Evolutionary conservation across 2,329 filamentous ascomycete genomes (phyloP), one percentile per base, ranked within the genome.

Genomic region (Paecilomyces dactylethromorphus): DNA sequence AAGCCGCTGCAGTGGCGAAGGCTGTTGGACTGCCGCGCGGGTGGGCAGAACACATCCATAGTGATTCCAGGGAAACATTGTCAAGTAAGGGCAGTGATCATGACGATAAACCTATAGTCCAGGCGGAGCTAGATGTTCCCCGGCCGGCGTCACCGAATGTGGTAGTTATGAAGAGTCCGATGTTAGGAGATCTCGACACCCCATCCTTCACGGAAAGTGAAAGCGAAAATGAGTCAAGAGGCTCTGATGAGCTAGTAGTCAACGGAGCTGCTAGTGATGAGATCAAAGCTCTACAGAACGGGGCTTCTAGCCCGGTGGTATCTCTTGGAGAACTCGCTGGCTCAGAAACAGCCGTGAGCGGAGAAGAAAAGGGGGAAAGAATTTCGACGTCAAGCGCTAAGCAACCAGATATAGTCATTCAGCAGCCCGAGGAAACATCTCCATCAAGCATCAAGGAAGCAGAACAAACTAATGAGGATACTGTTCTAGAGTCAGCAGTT

Each of bases 1-100:
- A 81, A 66, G 77, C 77, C 53, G 77, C 76, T 33, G 79, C 80
- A 13, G 80, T 83, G 32, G 78, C 78, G 2, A 75, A 75, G 58
- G 81, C 79, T 6, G 76, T 81, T 45, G 80, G 78, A 18, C 72
- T 78, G 15, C 76, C 74, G 10, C 67, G 55, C 45, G 54, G 22
- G 18, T 63, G 59, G 33, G 52, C 54, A 13, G 54, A 66, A 65
- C 59, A 68, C 67, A 64, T 63, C 63, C 62, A 63, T 64, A 62
- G 64, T 62, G 63, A 64, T 63, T 64, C 64, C 65, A 57, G 56
- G 57, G 59, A 60, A 6, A 31, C 39, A 13, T 32, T 22, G 18
- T 22, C 22, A 3, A 50, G 39, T 12, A 51, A 29, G 15, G 51
- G 18, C 18, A 39, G 35, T 13, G 55, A 56, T 13, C 26, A 29